These are phyloP conservation scores for Colletotrichum sp. DNA, from an alignment of 2,329 filamentous ascomycete genomes.

Conservation along the genomic window DNA sequence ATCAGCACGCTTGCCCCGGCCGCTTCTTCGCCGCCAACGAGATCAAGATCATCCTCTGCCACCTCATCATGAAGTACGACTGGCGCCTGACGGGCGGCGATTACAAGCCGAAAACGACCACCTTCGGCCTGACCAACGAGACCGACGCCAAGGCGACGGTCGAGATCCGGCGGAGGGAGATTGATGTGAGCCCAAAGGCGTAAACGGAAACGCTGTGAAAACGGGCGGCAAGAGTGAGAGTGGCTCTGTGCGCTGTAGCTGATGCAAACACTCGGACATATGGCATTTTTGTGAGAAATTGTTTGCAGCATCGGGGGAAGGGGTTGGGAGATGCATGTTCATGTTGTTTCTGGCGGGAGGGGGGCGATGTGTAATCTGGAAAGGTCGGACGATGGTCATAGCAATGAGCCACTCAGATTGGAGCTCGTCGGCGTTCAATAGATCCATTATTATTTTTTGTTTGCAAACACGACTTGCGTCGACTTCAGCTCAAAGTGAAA, in stretches of 20 bases:
- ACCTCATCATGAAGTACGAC: slow-evolving; percentile 37
- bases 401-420: slow-evolving; percentile 15
- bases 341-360: background rate
- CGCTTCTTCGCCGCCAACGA: slow-evolving; percentile 42
- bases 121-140: slow-evolving; percentile 12
- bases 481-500: accelerated
- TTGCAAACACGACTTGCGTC: background rate
- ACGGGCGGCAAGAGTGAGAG: background rate
- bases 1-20: slow-evolving; percentile 40
- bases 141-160: slow-evolving; percentile 14
- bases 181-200: slow-evolving; percentile 7
- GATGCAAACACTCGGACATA: background rate
- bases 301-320: background rate
- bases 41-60: slow-evolving; percentile 38
- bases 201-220: background rate
- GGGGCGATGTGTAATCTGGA: background rate
- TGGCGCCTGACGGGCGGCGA: slow-evolving; percentile 8
- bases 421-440: background rate
- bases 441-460: background rate
- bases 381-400: slow-evolving; percentile 1
- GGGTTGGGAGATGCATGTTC: background rate
- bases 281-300: background rate
- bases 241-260: background rate
- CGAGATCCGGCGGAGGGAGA: slow-evolving; percentile 14
- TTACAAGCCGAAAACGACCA: background rate